Base-by-base conservation (phyloP, 2,329 filamentous ascomycete genomes). In the Cyclaneusma minus region DNA sequence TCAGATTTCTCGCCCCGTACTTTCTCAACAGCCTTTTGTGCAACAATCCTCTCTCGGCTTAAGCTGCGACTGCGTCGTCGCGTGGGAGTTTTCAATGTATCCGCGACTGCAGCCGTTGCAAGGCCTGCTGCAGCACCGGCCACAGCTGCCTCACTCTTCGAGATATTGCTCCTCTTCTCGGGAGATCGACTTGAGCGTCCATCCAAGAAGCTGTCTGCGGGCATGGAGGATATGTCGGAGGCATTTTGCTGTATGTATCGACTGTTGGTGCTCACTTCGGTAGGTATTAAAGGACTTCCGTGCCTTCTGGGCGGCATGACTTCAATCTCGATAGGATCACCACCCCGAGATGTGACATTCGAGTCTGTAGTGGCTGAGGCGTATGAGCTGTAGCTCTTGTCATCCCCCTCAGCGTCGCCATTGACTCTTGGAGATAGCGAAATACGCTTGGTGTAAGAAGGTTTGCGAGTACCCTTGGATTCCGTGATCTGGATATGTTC, bases 401-500 rank as follows among this genome's bases (percentile, higher is more conserved):
- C 68, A 57, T 82, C 76, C 4, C 38, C 41, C 29, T 73, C 70
- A 19, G 45, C 55, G 25, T 43, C 45, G 31, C 26, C 44, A 35
- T 50, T 58, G 37, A 43, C 54, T 43, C 53, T 54, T 33, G 52
- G 51, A 24, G 58, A 45, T 10, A 83, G 58, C 22, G 76, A 76
- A 35, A 80, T 79, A 37, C 72, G 70, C 35, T 67, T 63, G 21
- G 67, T 69, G 47, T 71, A 74, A 2, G 67, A 81, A 11, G 76
- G 64, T 52, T 77, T 85, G 42, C 78, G 70, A 35, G 70, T 63
- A 36, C 71, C 70, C 47, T 71, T 77, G 30, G 75, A 75, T 52
- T 89, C 80, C 30, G 82, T 91, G 48, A 92, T 84, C 52, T 89
- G 76, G 34, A 92, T 75, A 45, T 80, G 81, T 47, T 85, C 82